These are phyloP conservation scores for Drosera spatulata DNA, from an alignment of 179 eudicot genomes.

Conservation along the genomic window DNA sequence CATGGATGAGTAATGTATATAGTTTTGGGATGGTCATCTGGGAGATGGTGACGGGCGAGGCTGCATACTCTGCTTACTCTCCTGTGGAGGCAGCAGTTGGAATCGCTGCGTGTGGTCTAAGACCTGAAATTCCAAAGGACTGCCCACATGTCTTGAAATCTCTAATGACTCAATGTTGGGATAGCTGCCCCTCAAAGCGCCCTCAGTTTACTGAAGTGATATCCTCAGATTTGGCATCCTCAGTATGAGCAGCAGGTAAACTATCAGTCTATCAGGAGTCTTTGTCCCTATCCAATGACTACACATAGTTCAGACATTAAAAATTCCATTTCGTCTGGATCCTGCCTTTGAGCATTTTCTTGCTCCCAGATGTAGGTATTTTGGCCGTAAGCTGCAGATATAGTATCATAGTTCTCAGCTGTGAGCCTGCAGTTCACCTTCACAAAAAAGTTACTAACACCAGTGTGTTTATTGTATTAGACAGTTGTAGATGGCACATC, in stretches of 20 bases:
- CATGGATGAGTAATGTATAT: slow-evolving; percentile 5
- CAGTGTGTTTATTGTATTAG: no score
- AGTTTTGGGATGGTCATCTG: slow-evolving; percentile 19
- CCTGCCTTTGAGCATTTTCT: no score
- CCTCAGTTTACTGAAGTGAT: slow-evolving; percentile 73
- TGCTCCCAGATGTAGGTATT: no score
- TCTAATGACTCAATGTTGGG: slow-evolving; percentile 81
- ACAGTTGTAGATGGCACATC: no score
- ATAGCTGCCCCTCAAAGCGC: slow-evolving; percentile 70
- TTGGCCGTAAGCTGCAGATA: no score
- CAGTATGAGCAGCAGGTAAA: slow-evolving; percentile 26
- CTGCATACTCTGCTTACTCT: slow-evolving; percentile 82
- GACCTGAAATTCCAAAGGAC: slow-evolving; percentile 92
- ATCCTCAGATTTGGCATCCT: slow-evolving; percentile 27
- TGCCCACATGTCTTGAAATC: slow-evolving; percentile 70
- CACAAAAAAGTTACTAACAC: no score
- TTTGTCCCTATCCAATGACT: no score
- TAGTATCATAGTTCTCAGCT: no score
- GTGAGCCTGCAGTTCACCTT: no score
- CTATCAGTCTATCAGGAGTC: no score
- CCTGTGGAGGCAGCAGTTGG: slow-evolving; percentile 29
- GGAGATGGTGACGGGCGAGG: slow-evolving; percentile 91
- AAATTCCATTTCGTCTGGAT: no score
- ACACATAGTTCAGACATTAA: no score
- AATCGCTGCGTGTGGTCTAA: slow-evolving; percentile 93